phyloP scores from a whole-genome alignment of 495 filamentous ascomycete species.

The Pseudoneurospora amorphoporcata region DNA sequence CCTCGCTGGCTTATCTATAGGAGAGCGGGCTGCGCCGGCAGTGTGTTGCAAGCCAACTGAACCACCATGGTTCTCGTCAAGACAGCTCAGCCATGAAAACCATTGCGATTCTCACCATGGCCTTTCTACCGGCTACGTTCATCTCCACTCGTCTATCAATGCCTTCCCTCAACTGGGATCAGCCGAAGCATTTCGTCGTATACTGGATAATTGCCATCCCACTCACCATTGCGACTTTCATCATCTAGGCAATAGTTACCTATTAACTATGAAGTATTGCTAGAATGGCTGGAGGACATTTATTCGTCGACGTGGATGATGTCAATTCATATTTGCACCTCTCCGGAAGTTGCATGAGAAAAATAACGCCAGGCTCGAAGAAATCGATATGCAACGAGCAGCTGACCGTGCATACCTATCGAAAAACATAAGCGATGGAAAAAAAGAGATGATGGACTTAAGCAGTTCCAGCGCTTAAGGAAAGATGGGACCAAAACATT shows the following conservation, averaged over 20 bases:
- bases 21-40: too few species aligned
- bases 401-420: background rate
- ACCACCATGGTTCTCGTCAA: too few species aligned
- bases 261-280: background rate
- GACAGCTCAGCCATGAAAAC: constrained; percentile 1
- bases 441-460: background rate
- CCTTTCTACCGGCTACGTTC: constrained; percentile 4
- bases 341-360: background rate
- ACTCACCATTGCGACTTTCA: constrained; percentile 15
- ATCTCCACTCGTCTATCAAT: constrained; percentile 27
- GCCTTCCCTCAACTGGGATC: constrained; percentile 25
- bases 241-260: constrained; percentile 6
- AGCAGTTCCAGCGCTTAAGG: background rate
- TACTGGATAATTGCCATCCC: constrained; percentile 28
- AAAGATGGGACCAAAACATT: background rate
- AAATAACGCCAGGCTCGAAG: background rate
- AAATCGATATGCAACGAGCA: background rate
- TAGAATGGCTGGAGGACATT: too few species aligned
- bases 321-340: too few species aligned
- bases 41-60: too few species aligned
- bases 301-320: too few species aligned
- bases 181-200: constrained; percentile 21
- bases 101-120: constrained; percentile 9
- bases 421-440: background rate
- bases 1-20: too few species aligned